These are phyloP conservation scores for Aspergillus fructus DNA, from an alignment of 2,329 filamentous ascomycete genomes.

Conservation along the genomic window DNA sequence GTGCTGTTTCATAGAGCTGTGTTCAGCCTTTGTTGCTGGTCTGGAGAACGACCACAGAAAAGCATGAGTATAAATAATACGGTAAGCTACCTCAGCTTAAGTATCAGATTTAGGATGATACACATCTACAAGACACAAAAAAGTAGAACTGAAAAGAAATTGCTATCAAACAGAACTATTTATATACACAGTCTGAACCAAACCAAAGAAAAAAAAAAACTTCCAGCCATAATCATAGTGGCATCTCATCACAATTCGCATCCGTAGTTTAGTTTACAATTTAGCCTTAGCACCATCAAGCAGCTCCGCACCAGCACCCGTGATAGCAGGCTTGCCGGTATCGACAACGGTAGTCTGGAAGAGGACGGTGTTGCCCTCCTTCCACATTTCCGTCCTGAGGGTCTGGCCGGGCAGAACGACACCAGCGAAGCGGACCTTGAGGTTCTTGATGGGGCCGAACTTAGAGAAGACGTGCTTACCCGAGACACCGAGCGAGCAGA, in stretches of 20 bases:
- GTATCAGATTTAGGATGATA: neutral
- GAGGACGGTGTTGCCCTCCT: slow-evolving; percentile 72
- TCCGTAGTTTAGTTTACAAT: slow-evolving; percentile 41
- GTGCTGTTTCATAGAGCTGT: neutral
- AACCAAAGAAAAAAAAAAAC: neutral
- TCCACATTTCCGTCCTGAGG: slow-evolving; percentile 94
- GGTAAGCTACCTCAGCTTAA: neutral
- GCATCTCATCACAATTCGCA: neutral
- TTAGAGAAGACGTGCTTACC: slow-evolving; percentile 85
- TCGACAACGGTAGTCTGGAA: slow-evolving; percentile 91
- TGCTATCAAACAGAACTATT: slow-evolving; percentile 1
- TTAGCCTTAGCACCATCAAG: slow-evolving; percentile 52
- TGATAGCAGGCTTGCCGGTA: slow-evolving; percentile 86
- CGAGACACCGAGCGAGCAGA: slow-evolving; percentile 89
- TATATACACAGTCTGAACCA: neutral
- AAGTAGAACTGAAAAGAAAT: slow-evolving; percentile 1
- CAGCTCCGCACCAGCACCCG: slow-evolving; percentile 76
- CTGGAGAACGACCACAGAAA: neutral
- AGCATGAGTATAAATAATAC: neutral
- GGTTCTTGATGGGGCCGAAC: slow-evolving; percentile 81
- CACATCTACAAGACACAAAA: neutral
- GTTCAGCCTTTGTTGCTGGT: neutral
- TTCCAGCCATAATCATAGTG: slow-evolving; percentile 5
- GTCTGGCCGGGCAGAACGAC: slow-evolving; percentile 84
- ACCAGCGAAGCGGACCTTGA: slow-evolving; percentile 89